Evolutionary conservation across 305 asterid species (phyloP), one percentile per base, ranked within the genome.

Genomic region (Petunia hybrid): DNA sequence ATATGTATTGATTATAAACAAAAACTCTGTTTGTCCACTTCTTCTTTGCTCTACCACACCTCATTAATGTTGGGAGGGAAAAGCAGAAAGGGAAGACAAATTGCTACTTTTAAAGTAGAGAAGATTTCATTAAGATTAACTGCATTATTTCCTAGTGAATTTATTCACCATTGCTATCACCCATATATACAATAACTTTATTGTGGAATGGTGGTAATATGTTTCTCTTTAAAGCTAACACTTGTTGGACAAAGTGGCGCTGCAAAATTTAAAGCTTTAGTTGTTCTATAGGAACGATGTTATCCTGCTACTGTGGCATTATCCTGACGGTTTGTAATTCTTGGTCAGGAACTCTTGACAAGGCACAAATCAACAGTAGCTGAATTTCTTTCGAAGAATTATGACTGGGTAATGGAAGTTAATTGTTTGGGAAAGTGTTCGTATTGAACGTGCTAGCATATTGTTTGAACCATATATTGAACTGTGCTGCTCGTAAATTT

Each of bases 331-430:
- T 14, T 74, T 74, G 36, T 74, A 74, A 3, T 73, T 74, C 78
- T 74, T 74, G 64, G 22, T 46, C 64, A 96, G 99, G 99, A 96
- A 90, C 90, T 96, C 83, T 77, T 96, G 91, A 96, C 98, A 16
- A 88, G 99, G 91, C 99, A 96, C 83, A 96, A 96, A 89, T 96
- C 98, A 55, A 96, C 99, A 1, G 99, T 96, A 68, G 97, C 99
- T 66, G 97, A 92, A 73, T 96, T 94, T 80, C 98, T 96, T 83
- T 89, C 97, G 12, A 93, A 91, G 78, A 96, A 96, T 82, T 96
- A 96, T 87, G 98, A 93, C 61, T 96, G 99, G 99, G 99, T 94
- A 87, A 86, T 87, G 84, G 45, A 45, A 80, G 62, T 84, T 74
- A 63, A 13, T 56, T 66, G 65, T 36, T 53, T 41, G 12, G 62